Conservation (phyloP, 179 eudicot genomes). For the Monotropa hypopitys region DNA sequence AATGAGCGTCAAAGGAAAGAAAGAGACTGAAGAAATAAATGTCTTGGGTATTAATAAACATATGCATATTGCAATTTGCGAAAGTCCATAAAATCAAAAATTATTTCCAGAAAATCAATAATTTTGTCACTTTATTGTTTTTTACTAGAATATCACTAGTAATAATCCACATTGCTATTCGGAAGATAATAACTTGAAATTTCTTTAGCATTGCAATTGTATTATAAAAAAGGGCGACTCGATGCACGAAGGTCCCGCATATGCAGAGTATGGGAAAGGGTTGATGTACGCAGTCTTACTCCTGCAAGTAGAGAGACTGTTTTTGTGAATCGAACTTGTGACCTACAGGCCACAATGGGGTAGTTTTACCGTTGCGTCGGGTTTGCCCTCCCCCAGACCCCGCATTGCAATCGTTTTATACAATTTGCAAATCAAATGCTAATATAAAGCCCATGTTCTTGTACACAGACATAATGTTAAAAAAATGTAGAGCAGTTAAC, state of each 20-base stretch:
- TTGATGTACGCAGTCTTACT: too few relatives aligned
- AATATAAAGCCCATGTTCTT: not conserved
- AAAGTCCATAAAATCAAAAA: slow-evolving; percentile 4
- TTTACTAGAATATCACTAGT: not conserved
- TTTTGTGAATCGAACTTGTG: too few relatives aligned
- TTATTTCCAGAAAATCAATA: slow-evolving; percentile 2
- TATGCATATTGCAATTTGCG: not conserved
- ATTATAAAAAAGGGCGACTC: too few relatives aligned
- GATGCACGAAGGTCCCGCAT: too few relatives aligned
- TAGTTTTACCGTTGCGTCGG: too few relatives aligned
- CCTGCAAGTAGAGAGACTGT: too few relatives aligned
- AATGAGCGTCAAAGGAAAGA: not conserved
- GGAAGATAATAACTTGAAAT: not conserved
- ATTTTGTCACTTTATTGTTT: not conserved
- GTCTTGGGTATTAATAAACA: not conserved
- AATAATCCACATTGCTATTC: not conserved
- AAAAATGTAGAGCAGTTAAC: slow-evolving; percentile 9
- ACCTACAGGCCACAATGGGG: too few relatives aligned
- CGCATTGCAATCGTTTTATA: not conserved
- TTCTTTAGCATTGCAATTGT: not conserved
- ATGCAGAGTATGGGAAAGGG: too few relatives aligned
- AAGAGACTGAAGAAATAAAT: not conserved
- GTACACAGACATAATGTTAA: not conserved
- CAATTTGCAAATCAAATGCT: not conserved
- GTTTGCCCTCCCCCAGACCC: too few relatives aligned